Evolutionary conservation across 805 yeast species (phyloP).

Genomic region (Zygosaccharomyces kombuchaensis): DNA sequence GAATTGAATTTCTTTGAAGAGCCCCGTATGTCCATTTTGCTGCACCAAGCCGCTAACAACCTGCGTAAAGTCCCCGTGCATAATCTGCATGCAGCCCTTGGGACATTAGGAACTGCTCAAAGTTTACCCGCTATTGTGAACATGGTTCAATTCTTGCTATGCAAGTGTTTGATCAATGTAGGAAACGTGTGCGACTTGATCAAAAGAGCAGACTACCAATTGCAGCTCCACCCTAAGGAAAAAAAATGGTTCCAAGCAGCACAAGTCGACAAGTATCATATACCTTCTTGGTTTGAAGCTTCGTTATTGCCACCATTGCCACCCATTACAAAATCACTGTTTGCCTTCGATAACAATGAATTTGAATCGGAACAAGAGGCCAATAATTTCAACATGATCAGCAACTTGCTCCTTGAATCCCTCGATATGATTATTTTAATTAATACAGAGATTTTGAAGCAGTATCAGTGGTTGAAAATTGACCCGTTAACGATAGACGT

Average conservation of each 20-base stretch:
- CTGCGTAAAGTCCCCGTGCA: constrained; percentile 12
- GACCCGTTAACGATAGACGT: constrained; percentile 11
- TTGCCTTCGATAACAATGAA: constrained; percentile 21
- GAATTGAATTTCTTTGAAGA: constrained; percentile 26
- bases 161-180: constrained; percentile 21
- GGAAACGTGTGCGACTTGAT: constrained; percentile 12
- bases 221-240: constrained; percentile 5
- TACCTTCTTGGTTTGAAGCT: constrained; percentile 28
- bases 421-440: constrained; percentile 15
- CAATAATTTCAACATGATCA: constrained; percentile 7
- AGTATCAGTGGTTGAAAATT: constrained; percentile 15
- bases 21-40: constrained; percentile 18
- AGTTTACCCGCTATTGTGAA: constrained; percentile 25
- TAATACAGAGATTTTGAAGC: constrained; percentile 16
- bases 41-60: constrained; percentile 19
- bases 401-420: constrained; percentile 16
- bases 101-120: constrained; percentile 24
- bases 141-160: constrained; percentile 24
- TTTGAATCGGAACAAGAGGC: constrained; percentile 7
- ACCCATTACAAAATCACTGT: constrained; percentile 32
- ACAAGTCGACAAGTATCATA: constrained; percentile 6
- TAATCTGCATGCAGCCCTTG: constrained; percentile 21
- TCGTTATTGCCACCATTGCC: constrained; percentile 26
- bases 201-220: constrained; percentile 5
- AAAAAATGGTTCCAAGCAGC: constrained; percentile 12